A percentile compares a stretch with the other conserved stretches of the same genome.
Conservation (phyloP, 345 rosid genomes). For the Microcos paniculata region DNA sequence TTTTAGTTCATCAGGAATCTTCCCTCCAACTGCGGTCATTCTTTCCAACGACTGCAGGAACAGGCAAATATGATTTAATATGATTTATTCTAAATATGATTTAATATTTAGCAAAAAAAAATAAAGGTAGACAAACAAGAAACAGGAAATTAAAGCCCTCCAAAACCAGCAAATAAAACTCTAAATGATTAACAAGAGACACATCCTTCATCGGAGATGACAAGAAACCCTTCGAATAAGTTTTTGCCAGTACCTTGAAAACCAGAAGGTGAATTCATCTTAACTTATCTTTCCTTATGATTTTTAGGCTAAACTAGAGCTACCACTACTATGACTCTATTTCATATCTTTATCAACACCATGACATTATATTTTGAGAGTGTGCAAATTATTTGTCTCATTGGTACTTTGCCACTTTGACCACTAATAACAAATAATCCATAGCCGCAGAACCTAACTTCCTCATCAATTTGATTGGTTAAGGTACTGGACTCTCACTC, state of each 20-base stretch:
- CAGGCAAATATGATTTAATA: constrained; percentile 15
- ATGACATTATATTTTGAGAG: background rate
- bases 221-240: background rate
- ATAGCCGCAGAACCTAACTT: background rate
- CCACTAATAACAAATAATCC: background rate
- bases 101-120: constrained; percentile 3
- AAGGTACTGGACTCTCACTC: background rate
- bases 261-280: background rate
- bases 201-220: constrained; percentile 5
- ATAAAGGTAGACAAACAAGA: constrained; percentile 13
- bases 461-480: background rate
- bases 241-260: background rate
- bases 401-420: background rate
- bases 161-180: constrained; percentile 3
- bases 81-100: too few species aligned
- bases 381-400: background rate
- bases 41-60: constrained; percentile 49
- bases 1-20: constrained; percentile 47
- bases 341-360: background rate
- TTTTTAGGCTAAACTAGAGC: background rate
- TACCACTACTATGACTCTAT: background rate
- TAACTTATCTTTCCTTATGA: background rate
- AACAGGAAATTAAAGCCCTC: constrained; percentile 3
- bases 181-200: background rate
- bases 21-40: constrained; percentile 31